phyloP scores from a whole-genome alignment of 2,329 filamentous ascomycete genomes.

The Neofusicoccum kwambonambiense region DNA sequence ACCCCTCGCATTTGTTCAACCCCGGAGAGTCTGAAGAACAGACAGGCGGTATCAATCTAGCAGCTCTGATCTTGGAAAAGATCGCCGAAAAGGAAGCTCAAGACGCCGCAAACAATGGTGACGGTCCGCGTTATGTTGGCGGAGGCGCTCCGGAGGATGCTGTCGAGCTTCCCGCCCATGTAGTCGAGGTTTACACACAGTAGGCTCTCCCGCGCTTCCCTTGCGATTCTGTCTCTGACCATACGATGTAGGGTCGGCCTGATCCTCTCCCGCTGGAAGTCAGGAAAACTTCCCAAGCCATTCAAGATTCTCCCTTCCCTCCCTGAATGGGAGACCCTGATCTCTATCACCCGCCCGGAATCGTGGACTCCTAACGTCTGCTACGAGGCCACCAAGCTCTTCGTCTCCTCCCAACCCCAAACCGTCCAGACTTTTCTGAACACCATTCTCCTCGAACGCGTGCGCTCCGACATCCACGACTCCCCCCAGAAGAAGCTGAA shows the following conservation, averaged over 20 bases:
- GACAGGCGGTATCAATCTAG: conserved; percentile 68
- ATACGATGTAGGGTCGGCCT: conserved; percentile 65
- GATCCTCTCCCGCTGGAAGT: conserved; percentile 89
- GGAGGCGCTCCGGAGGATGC: conserved; percentile 70
- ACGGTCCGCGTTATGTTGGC: conserved; percentile 41
- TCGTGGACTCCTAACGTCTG: conserved; percentile 75
- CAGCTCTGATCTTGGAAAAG: conserved; percentile 89
- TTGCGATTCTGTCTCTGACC: conserved; percentile 13
- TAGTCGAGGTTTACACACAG: conserved; percentile 92
- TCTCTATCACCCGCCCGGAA: conserved; percentile 80
- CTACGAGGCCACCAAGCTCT: conserved; percentile 88
- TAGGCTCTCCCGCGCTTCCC: conserved; percentile 33
- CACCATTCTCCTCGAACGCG: conserved; percentile 80
- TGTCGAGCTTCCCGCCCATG: conserved; percentile 83
- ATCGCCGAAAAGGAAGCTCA: conserved; percentile 84
- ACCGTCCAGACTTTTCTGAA: conserved; percentile 84
- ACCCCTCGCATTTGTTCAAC: conserved; percentile 62
- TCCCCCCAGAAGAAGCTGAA: conserved; percentile 78
- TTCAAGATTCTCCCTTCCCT: conserved; percentile 96
- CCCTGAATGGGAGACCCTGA: conserved; percentile 86
- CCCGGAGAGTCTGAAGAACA: conserved; percentile 49
- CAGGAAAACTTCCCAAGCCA: conserved; percentile 92
- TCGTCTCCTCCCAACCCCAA: conserved; percentile 78
- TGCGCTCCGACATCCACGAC: conserved; percentile 92
- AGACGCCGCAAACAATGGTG: conserved; percentile 25